phyloP scores from a whole-genome alignment of 345 rosid species.

The Camelina neglecta region DNA sequence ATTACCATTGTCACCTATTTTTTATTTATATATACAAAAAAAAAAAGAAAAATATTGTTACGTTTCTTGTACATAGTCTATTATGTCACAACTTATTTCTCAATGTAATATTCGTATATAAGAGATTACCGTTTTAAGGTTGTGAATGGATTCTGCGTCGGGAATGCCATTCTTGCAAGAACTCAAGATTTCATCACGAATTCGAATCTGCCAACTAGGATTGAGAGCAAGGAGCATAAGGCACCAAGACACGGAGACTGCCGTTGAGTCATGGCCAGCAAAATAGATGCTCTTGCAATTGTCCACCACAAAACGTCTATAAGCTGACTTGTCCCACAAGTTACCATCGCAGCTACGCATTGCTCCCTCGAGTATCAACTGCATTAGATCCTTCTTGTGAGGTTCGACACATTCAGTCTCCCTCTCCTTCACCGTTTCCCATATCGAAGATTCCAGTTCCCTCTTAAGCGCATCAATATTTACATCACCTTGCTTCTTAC shows the following conservation, averaged over 20 bases:
- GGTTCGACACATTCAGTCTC: slow-evolving; percentile 44
- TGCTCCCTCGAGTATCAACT: slow-evolving; percentile 67
- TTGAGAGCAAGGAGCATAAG: slow-evolving; percentile 78
- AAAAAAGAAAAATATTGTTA: neutral
- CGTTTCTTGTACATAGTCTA: neutral
- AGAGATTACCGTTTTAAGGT: slow-evolving; percentile 53
- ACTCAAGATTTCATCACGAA: slow-evolving; percentile 56
- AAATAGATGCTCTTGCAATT: slow-evolving; percentile 88
- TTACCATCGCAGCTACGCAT: slow-evolving; percentile 37
- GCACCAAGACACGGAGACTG: slow-evolving; percentile 77
- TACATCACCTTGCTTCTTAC: slow-evolving; percentile 43
- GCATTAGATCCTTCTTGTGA: slow-evolving; percentile 66
- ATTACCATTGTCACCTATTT: slow-evolving; percentile 59
- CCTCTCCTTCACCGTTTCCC: slow-evolving; percentile 71
- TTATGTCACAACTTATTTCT: neutral
- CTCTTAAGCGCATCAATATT: slow-evolving; percentile 56
- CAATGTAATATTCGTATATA: neutral
- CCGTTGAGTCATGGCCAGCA: slow-evolving; percentile 78
- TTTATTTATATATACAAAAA: neutral
- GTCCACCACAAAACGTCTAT: slow-evolving; percentile 69
- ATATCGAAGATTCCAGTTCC: slow-evolving; percentile 62
- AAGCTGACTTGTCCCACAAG: slow-evolving; percentile 48
- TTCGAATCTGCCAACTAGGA: slow-evolving; percentile 74
- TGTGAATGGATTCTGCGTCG: slow-evolving; percentile 54
- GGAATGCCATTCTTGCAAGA: slow-evolving; percentile 49